These are phyloP conservation scores for Fagus crenata DNA, from an alignment of 306 rosid species.

Conservation along the genomic window DNA sequence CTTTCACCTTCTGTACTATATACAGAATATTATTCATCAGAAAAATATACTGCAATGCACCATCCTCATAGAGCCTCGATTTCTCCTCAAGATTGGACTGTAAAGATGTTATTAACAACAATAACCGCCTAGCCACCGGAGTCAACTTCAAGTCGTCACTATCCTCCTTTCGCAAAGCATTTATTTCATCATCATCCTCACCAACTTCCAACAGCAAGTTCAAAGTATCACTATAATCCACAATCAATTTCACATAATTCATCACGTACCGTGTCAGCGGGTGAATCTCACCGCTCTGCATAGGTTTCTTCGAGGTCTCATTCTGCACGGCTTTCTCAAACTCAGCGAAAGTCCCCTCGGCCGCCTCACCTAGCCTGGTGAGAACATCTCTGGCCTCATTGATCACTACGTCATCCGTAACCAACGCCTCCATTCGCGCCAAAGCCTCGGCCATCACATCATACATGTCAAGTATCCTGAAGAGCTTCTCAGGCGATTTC, in stretches of 20 bases:
- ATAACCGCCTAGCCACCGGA: slow-evolving; percentile 56
- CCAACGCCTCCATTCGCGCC: slow-evolving; percentile 61
- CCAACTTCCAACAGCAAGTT: slow-evolving; percentile 57
- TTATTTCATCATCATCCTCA: slow-evolving; percentile 53
- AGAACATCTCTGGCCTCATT: slow-evolving; percentile 69
- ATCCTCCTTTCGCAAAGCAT: slow-evolving; percentile 41
- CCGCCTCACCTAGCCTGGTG: slow-evolving; percentile 71
- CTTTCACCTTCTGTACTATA: slow-evolving; percentile 82
- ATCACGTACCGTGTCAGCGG: slow-evolving; percentile 89
- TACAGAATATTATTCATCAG: slow-evolving; percentile 85
- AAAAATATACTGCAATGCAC: slow-evolving; percentile 70
- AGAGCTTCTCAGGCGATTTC: slow-evolving; percentile 86
- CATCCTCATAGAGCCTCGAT: slow-evolving; percentile 75
- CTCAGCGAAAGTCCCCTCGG: slow-evolving; percentile 75
- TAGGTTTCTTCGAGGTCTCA: slow-evolving; percentile 74
- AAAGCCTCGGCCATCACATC: slow-evolving; percentile 69
- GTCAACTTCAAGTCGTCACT: slow-evolving; percentile 50
- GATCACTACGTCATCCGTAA: slow-evolving; percentile 56
- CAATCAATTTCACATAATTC: slow-evolving; percentile 89
- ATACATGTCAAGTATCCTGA: slow-evolving; percentile 91
- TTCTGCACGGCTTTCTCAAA: slow-evolving; percentile 78
- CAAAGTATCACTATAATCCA: slow-evolving; percentile 71
- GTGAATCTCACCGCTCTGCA: slow-evolving; percentile 79
- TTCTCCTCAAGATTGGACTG: slow-evolving; percentile 79
- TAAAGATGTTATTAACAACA: slow-evolving; percentile 62